Base-by-base conservation (phyloP, 345 rosid genomes). In the Erodium maritimum region DNA sequence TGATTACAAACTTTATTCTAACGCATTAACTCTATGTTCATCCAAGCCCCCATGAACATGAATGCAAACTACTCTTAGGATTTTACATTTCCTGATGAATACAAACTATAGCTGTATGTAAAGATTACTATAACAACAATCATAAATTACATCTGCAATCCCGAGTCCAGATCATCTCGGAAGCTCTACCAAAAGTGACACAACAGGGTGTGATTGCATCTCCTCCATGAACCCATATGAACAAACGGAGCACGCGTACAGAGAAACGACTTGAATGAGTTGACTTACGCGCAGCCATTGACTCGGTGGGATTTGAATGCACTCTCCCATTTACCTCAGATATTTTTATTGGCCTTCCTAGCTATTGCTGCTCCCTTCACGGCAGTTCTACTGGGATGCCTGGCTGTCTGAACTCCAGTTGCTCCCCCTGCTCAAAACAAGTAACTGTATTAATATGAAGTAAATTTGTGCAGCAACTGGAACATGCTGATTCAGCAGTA, bases 361-460 rank as follows among this genome's bases (percentile, higher is more conserved):
- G 76, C 60, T 50, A 71, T 62, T 0, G 75, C 68, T 8, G 75
- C 62, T 45, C 58, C 73, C 69, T 70, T 82, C 12, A 65, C 66
- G 18, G 66, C 70, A 48, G 68, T 54, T 70, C 76, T 67, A 21
- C 59, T 60, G 2, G 66, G 71, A 61, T 52, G 57, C 73, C 80
- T 75, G 42, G 70, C 60, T 17, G 71, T 34, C 66, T 67, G 77
- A 42, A 63, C 61, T 46, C 75, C 75, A 17, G 66, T 53, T n/a
- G 60, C 56, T 34, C 70, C 73, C 13, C 80, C 84, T 73, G 73
- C 57, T 24, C 57, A 33, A 56, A 54, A 7, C 17, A 21, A 19
- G 14, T 17, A 20, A 54, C 23, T 52, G 8, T 52, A 29, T 29
- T 5, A 29, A 11, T 29, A 11, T 29, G 5, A 5, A 11, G 37